Evolutionary conservation across 192 early-diverging fungal genomes (phyloP).

Genomic region (Umbelopsis sp.): DNA sequence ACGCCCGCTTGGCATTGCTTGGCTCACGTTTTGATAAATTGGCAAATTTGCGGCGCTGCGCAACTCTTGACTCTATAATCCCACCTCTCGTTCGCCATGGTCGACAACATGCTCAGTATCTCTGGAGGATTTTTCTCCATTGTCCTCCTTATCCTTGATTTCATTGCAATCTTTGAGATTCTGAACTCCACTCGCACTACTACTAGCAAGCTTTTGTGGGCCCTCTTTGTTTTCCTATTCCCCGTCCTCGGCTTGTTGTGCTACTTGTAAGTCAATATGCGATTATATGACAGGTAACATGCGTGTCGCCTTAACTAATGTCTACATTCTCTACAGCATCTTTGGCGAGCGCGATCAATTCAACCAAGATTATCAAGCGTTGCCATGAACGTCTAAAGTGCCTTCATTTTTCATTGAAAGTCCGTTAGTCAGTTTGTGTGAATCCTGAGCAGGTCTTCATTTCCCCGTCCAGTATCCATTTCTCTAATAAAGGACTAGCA

Average conservation of each 20-base stretch:
- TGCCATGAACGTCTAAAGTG: background rate
- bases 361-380: constrained; percentile 2
- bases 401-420: background rate
- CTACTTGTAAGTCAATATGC: constrained; percentile 58
- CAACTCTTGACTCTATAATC: background rate
- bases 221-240: constrained; percentile 63
- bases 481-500: no score
- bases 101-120: constrained; percentile 37
- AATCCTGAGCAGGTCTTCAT: no score
- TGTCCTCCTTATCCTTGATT: constrained; percentile 56
- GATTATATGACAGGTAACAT: no score
- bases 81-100: constrained; percentile 4
- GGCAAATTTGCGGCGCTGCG: background rate
- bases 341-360: constrained; percentile 5
- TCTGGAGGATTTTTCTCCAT: constrained; percentile 40
- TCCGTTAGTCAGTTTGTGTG: background rate
- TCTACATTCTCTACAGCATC: background rate
- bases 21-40: background rate
- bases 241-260: constrained; percentile 57
- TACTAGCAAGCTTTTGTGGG: constrained; percentile 57
- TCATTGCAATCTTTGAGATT: constrained; percentile 62
- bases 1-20: constrained; percentile 17
- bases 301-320: background rate
- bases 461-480: no score
- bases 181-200: constrained; percentile 51